Percentiles rank a stretch among this genome's conserved stretches.
phyloP scores from a whole-genome alignment of 106 monocot genomes.

The Dioscorea dumetorum region DNA sequence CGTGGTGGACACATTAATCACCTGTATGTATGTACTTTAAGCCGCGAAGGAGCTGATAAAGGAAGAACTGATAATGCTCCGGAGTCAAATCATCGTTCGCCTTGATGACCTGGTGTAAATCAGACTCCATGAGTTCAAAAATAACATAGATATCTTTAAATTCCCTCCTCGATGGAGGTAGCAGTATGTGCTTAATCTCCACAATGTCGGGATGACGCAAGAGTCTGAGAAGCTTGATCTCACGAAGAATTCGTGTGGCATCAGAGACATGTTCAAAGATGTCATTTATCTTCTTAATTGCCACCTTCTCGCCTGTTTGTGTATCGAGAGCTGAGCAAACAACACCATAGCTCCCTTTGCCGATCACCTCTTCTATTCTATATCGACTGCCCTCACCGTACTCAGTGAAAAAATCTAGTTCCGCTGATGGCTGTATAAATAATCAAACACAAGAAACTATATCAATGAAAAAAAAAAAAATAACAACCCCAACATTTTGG shows the following conservation, averaged over 20 bases:
- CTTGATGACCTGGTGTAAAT: slow-evolving; percentile 80
- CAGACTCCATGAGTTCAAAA: slow-evolving; percentile 83
- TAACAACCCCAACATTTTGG: no score
- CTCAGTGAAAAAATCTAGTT: slow-evolving; percentile 68
- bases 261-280: slow-evolving; percentile 86
- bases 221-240: slow-evolving; percentile 77
- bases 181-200: slow-evolving; percentile 70
- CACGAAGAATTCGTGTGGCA: slow-evolving; percentile 77
- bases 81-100: slow-evolving; percentile 77
- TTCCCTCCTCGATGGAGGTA: slow-evolving; percentile 73
- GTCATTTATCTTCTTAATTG: slow-evolving; percentile 78
- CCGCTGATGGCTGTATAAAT: slow-evolving; percentile 28
- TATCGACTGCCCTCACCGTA: slow-evolving; percentile 77
- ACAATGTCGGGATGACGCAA: slow-evolving; percentile 80
- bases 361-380: slow-evolving; percentile 76
- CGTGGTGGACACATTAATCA: not conserved
- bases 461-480: no score
- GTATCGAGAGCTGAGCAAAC: slow-evolving; percentile 74
- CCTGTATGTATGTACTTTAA: slow-evolving; percentile 85
- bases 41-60: slow-evolving; percentile 76
- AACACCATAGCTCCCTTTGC: slow-evolving; percentile 83
- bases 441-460: no score
- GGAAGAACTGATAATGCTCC: slow-evolving; percentile 80
- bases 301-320: slow-evolving; percentile 69
- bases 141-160: slow-evolving; percentile 85